phyloP scores from a whole-genome alignment of 164 flowering plant genomes.

The Buxus sempervirens region DNA sequence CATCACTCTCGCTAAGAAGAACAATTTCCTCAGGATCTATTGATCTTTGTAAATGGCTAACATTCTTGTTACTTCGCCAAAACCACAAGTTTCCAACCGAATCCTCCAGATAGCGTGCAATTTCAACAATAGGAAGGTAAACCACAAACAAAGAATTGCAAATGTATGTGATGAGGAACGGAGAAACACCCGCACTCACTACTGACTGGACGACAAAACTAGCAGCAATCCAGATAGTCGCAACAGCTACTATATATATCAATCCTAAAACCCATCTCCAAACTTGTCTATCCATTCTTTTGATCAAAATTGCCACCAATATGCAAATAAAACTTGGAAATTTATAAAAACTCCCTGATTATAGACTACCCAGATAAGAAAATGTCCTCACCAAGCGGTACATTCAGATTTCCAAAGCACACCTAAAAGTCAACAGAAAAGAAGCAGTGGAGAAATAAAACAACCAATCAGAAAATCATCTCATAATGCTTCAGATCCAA shows the following conservation, averaged over 20 bases:
- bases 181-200: constrained; percentile 86
- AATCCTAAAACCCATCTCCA: constrained; percentile 85
- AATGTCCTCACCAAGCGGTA: background rate
- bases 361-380: background rate
- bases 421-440: background rate
- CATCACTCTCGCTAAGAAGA: constrained; percentile 48
- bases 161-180: constrained; percentile 86
- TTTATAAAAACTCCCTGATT: background rate
- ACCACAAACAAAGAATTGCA: constrained; percentile 87
- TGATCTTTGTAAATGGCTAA: constrained; percentile 17
- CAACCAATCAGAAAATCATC: background rate
- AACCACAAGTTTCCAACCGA: constrained; percentile 41
- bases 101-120: constrained; percentile 70
- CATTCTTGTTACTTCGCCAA: constrained; percentile 29
- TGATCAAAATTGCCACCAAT: background rate
- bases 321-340: background rate
- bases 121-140: constrained; percentile 75
- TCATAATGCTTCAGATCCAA: no score
- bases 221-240: constrained; percentile 87
- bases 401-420: background rate
- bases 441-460: background rate
- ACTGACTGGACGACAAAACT: constrained; percentile 91
- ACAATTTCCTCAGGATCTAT: constrained; percentile 52
- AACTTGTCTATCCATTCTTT: constrained; percentile 39
- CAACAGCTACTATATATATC: constrained; percentile 66